Base-by-base conservation (phyloP, 148 eudicot species). In the Dysphania ambrosioides region DNA sequence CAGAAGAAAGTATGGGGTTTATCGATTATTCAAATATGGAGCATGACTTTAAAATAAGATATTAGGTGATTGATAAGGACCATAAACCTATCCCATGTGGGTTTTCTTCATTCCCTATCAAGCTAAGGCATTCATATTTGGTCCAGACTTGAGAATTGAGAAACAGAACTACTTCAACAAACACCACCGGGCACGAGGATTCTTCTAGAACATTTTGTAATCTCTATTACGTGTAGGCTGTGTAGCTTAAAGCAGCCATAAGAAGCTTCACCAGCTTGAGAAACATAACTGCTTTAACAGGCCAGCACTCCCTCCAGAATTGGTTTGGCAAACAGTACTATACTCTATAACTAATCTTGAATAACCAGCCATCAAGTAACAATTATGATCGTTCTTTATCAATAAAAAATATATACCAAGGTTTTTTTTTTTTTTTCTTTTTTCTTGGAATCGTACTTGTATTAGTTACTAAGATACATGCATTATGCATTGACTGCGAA, bases 11-110 rank as follows among this genome's bases (percentile, higher is more conserved):
- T 53, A 21, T 53, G 23, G 24, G 57, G 24, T 19, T 53, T 19
- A n/a, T 2, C 1, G 5, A 53, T 53, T 47, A 47, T 47, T 47
- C 53, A 47, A n/a, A n/a, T n/a, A n/a, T n/a, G n/a, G n/a, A n/a
- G n/a, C n/a, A n/a, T n/a, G n/a, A n/a, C n/a, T n/a, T n/a, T n/a
- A n/a, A n/a, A 13, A 13, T 4, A 12, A 59, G 71, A 40, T 12
- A 36, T 67, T 67, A 42, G 71, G 73, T 32, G 19, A 70, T 7
- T 70, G 73, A 72, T 29, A 3, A 58, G 31, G 75, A 72, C 65
- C 31, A 18, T 72, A 29, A 60, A 72, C 27, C 75, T 1, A 24
- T 8, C 75, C 62, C 44, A n/a, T 57, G 51, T 32, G 64, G 12
- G n/a, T 24, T 40, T 24, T 72, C n/a, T n/a, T 71, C 65, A 72